Conservation (phyloP, 1,284 basidiomycete species). For the Austroboletus olivaceoglutinosus region DNA sequence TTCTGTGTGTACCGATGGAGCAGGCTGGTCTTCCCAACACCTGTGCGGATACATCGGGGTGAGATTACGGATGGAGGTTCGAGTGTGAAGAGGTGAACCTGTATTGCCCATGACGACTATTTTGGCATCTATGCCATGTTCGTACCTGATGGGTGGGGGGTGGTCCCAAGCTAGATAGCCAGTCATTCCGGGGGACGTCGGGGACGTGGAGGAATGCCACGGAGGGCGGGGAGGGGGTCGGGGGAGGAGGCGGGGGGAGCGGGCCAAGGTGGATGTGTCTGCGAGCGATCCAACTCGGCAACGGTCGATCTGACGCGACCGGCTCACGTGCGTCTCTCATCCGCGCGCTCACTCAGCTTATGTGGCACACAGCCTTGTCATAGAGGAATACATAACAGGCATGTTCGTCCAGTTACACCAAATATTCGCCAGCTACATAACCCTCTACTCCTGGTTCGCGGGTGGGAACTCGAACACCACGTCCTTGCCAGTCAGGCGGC, state of each 20-base stretch:
- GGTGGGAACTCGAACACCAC: slow-evolving; percentile 88
- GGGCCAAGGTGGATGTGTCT: slow-evolving; percentile 1
- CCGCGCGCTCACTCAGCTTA: slow-evolving; percentile 13
- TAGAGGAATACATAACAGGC: slow-evolving; percentile 31
- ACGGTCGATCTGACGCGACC: slow-evolving; percentile 31
- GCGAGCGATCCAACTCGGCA: slow-evolving; percentile 22
- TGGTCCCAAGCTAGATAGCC: slow-evolving; percentile 56
- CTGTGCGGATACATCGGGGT: slow-evolving; percentile 38
- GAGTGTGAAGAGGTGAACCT: slow-evolving; percentile 46
- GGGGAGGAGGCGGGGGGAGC: slow-evolving; percentile 22
- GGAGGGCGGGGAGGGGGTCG: slow-evolving; percentile 28
- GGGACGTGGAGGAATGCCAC: slow-evolving; percentile 33
- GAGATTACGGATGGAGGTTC: slow-evolving; percentile 7
- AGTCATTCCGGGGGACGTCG: slow-evolving; percentile 38
- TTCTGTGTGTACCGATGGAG: slow-evolving; percentile 92
- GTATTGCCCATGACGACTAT: slow-evolving; percentile 97
- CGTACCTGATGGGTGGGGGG: slow-evolving; percentile 63
- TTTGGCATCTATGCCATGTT: slow-evolving; percentile 89
- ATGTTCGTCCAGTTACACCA: slow-evolving; percentile 23
- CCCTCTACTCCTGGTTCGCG: slow-evolving; percentile 58
- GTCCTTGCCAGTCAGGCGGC: slow-evolving; percentile 92
- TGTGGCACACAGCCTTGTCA: slow-evolving; percentile 12
- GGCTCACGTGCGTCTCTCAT: slow-evolving; percentile 26
- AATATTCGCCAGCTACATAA: slow-evolving; percentile 1
- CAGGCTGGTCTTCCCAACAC: slow-evolving; percentile 94